phyloP scores from a whole-genome alignment of 306 rosid species.

The Hippophae tibetana region DNA sequence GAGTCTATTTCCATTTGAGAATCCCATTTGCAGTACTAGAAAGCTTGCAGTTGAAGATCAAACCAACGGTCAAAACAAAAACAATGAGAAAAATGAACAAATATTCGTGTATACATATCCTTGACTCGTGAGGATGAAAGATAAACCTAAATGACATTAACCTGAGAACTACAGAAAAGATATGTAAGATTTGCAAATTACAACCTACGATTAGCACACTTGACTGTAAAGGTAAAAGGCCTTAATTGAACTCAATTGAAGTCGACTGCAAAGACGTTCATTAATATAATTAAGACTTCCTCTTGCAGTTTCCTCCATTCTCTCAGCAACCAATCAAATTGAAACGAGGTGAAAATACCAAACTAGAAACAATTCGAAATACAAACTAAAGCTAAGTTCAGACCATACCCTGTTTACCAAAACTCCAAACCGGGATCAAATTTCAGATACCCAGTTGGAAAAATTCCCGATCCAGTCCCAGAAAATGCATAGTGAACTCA shows the following conservation, averaged over 20 bases:
- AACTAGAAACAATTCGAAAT: slow-evolving; percentile 15
- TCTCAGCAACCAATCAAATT: slow-evolving; percentile 19
- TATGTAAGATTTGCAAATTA: neutral
- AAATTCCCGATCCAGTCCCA: slow-evolving; percentile 40
- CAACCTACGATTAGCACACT: neutral
- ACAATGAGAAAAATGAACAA: neutral
- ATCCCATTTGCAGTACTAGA: neutral
- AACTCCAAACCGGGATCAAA: slow-evolving; percentile 23
- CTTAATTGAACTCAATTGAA: too few relatives aligned
- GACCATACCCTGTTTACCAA: slow-evolving; percentile 35
- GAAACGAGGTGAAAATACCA: neutral
- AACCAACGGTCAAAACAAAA: neutral
- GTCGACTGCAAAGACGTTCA: slow-evolving; percentile 14
- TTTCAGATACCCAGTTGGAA: slow-evolving; percentile 21
- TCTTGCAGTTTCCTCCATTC: slow-evolving; percentile 11
- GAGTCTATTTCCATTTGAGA: neutral
- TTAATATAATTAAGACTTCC: slow-evolving; percentile 12
- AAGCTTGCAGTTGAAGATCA: neutral
- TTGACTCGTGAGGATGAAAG: too few relatives aligned
- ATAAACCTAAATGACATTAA: neutral
- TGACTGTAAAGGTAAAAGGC: too few relatives aligned
- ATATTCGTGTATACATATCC: neutral
- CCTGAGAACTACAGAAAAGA: neutral
- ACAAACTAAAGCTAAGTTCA: slow-evolving; percentile 8
- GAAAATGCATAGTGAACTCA: slow-evolving; percentile 26